Conservation (phyloP, 148 eudicot genomes). For the Cornus controversa region DNA sequence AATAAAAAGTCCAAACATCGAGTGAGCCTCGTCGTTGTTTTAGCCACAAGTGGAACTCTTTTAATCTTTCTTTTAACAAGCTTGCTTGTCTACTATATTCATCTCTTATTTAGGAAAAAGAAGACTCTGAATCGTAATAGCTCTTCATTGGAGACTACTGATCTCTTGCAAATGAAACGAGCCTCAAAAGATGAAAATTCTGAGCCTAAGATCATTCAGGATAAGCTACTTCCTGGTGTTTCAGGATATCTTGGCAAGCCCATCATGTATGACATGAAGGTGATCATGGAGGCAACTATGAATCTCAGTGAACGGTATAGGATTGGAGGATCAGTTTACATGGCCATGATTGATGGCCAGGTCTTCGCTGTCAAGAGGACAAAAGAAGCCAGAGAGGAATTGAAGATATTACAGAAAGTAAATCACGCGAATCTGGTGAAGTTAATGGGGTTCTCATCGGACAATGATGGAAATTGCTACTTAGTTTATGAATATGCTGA, state of each 20-base stretch:
- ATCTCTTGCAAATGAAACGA: constrained; percentile 23
- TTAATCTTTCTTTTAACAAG: constrained; percentile 24
- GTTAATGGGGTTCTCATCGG: constrained; percentile 41
- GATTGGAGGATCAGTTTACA: constrained; percentile 42
- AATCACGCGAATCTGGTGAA: constrained; percentile 46
- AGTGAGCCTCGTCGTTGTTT: constrained; percentile 1
- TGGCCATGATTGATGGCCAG: constrained; percentile 31
- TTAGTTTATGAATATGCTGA: constrained; percentile 44
- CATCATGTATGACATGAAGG: constrained; percentile 22
- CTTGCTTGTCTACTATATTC: constrained; percentile 13
- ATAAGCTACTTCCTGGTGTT: constrained; percentile 41
- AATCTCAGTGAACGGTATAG: constrained; percentile 27
- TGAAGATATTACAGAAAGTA: constrained; percentile 41
- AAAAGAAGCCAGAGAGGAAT: constrained; percentile 30
- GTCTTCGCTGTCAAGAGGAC: constrained; percentile 35
- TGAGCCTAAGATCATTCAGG: constrained; percentile 25
- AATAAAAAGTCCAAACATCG: constrained; percentile 6
- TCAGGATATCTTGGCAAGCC: constrained; percentile 47
- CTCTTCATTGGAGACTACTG: constrained; percentile 31
- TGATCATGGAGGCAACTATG: constrained; percentile 40
- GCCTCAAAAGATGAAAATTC: constrained; percentile 12
- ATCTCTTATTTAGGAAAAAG: constrained; percentile 17
- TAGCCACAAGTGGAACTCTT: constrained; percentile 16
- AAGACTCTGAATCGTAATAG: constrained; percentile 19
- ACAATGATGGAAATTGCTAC: constrained; percentile 27